Conservation (phyloP, 1,284 basidiomycete genomes). For the Lignosus rhinocerotis region DNA sequence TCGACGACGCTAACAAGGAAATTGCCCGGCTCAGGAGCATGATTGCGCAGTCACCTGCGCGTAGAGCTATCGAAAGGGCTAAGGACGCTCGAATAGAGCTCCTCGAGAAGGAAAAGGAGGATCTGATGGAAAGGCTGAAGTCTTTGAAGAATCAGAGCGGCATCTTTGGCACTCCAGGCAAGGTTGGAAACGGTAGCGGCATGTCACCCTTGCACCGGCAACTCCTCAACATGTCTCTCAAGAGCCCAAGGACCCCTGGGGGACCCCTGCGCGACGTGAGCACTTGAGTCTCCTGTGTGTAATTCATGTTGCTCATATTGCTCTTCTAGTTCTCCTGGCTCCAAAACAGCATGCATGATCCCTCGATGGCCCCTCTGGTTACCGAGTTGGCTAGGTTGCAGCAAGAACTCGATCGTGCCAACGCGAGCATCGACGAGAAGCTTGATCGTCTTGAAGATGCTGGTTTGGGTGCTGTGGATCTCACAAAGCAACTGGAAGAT, state of each 20-base stretch:
- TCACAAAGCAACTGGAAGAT: constrained; percentile 71
- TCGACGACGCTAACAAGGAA: constrained; percentile 80
- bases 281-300: constrained; percentile 1
- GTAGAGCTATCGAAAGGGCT: constrained; percentile 71
- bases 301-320: neutral
- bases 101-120: constrained; percentile 75
- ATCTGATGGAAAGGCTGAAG: constrained; percentile 68
- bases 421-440: constrained; percentile 83
- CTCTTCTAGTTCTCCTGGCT: constrained; percentile 66
- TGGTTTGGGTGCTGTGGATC: constrained; percentile 65
- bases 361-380: constrained; percentile 55
- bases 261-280: constrained; percentile 75
- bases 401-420: constrained; percentile 70
- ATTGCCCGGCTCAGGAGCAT: constrained; percentile 73
- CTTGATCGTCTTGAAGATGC: constrained; percentile 80
- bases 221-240: constrained; percentile 64
- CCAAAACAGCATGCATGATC: constrained; percentile 55
- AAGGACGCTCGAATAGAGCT: constrained; percentile 73
- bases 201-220: constrained; percentile 75
- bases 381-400: constrained; percentile 69
- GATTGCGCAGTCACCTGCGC: constrained; percentile 72
- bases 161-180: constrained; percentile 49
- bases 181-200: constrained; percentile 49
- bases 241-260: constrained; percentile 74
- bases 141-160: constrained; percentile 51